These are phyloP conservation scores for Sphaceloma murrayae DNA, from an alignment of 2,329 filamentous ascomycete genomes.

Conservation along the genomic window DNA sequence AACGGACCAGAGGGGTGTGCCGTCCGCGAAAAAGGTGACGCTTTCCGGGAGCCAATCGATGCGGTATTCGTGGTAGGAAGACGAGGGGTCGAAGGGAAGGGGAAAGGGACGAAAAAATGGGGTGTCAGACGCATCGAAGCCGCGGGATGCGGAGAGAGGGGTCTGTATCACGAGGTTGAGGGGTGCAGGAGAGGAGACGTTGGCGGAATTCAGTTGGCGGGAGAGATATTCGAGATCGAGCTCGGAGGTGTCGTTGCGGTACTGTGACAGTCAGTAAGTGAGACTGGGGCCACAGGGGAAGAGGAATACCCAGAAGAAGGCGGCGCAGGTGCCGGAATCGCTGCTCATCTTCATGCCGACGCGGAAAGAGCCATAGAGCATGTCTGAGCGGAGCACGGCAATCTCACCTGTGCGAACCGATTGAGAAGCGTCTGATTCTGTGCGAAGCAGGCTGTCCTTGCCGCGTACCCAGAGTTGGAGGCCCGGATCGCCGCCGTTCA, in stretches of 20 bases:
- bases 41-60: slow-evolving; percentile 59
- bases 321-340: slow-evolving; percentile 59
- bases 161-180: slow-evolving; percentile 72
- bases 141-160: slow-evolving; percentile 45
- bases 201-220: slow-evolving; percentile 37
- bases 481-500: slow-evolving; percentile 41
- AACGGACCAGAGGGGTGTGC: slow-evolving; percentile 48
- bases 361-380: slow-evolving; percentile 62
- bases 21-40: slow-evolving; percentile 63
- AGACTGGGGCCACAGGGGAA: not conserved
- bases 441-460: slow-evolving; percentile 19
- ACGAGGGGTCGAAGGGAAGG: slow-evolving; percentile 57
- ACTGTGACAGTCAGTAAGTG: slow-evolving; percentile 40
- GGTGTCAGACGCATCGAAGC: slow-evolving; percentile 54
- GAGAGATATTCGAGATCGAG: slow-evolving; percentile 76
- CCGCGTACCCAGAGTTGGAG: slow-evolving; percentile 49
- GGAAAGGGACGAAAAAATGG: slow-evolving; percentile 48
- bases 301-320: slow-evolving; percentile 63
- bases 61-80: slow-evolving; percentile 65
- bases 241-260: slow-evolving; percentile 68
- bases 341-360: slow-evolving; percentile 55
- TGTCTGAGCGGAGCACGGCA: slow-evolving; percentile 50
- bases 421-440: too few relatives aligned
- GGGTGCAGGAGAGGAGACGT: slow-evolving; percentile 34
- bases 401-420: slow-evolving; percentile 55